phyloP scores from a whole-genome alignment of 2,329 filamentous ascomycete genomes.

The Microcyclospora tardicrescens region DNA sequence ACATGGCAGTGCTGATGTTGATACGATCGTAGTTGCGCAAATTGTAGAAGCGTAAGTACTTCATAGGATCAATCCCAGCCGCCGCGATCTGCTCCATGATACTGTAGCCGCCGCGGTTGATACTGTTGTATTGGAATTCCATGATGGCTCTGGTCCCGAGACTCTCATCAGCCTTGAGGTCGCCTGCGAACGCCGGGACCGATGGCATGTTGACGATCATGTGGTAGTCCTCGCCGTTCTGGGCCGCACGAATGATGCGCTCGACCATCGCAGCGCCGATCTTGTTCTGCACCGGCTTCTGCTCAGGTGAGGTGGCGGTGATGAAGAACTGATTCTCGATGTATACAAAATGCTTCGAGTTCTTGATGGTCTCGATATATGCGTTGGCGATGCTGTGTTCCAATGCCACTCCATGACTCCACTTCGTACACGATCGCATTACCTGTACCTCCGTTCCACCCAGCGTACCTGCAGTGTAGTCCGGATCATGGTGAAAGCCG shows the following conservation, averaged over 20 bases:
- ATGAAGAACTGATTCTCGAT: slow-evolving; percentile 98
- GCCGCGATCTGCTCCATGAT: slow-evolving; percentile 60
- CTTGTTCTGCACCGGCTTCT: slow-evolving; percentile 62
- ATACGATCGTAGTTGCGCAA: slow-evolving; percentile 74
- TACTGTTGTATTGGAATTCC: slow-evolving; percentile 75
- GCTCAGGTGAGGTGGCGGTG: slow-evolving; percentile 58
- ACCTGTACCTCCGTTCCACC: slow-evolving; percentile 72
- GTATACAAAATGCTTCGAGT: slow-evolving; percentile 89
- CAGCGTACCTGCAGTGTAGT: slow-evolving; percentile 30
- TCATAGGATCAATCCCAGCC: slow-evolving; percentile 54
- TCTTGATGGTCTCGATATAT: slow-evolving; percentile 86
- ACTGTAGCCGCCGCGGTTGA: slow-evolving; percentile 61
- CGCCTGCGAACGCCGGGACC: slow-evolving; percentile 71
- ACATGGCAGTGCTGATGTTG: slow-evolving; percentile 54
- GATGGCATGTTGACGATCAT: slow-evolving; percentile 68
- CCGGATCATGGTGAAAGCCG: slow-evolving; percentile 4
- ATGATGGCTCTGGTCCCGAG: slow-evolving; percentile 73
- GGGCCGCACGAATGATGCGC: slow-evolving; percentile 57
- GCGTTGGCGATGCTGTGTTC: slow-evolving; percentile 88
- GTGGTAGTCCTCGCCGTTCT: slow-evolving; percentile 54
- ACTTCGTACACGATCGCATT: slow-evolving; percentile 44
- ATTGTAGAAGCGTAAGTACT: slow-evolving; percentile 77
- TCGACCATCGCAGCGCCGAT: slow-evolving; percentile 70
- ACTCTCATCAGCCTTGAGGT: slow-evolving; percentile 58
- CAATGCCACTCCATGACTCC: slow-evolving; percentile 46